Percentiles rank a stretch among this genome's conserved stretches.
Conservation (phyloP, 768 basidiomycete species). For the Crepidotus variabilis region DNA sequence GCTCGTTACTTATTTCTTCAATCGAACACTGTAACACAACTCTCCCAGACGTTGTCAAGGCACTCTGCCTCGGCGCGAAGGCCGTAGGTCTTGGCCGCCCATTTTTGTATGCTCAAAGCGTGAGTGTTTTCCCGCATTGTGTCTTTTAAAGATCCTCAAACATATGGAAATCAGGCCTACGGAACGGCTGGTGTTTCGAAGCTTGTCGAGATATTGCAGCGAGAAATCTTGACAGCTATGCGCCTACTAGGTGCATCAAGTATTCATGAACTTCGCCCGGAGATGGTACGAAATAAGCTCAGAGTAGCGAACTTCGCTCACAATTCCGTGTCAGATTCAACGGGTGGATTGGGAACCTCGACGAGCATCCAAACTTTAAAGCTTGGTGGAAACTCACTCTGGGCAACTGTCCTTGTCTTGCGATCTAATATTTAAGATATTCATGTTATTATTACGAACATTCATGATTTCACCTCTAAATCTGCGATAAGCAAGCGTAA, state of each 20-base stretch:
- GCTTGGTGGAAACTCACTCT: background rate
- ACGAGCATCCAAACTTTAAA: slow-evolving; percentile 30
- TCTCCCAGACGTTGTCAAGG: slow-evolving; percentile 76
- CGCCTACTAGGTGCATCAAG: slow-evolving; percentile 65
- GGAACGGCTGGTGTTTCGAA: slow-evolving; percentile 69
- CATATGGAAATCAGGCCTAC: slow-evolving; percentile 50
- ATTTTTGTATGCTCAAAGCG: slow-evolving; percentile 85
- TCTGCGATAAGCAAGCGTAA: slow-evolving; percentile 36
- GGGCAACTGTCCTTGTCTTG: background rate
- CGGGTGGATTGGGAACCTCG: slow-evolving; percentile 58
- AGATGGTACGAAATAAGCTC: slow-evolving; percentile 50
- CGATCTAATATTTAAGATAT: too few relatives aligned
- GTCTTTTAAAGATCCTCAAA: background rate
- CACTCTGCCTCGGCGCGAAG: slow-evolving; percentile 82
- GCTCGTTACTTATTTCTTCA: slow-evolving; percentile 13
- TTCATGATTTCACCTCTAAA: slow-evolving; percentile 19
- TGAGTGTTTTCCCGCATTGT: slow-evolving; percentile 27
- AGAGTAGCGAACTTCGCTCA: background rate
- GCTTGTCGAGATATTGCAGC: slow-evolving; percentile 62
- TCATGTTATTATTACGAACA: background rate
- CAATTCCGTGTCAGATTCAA: slow-evolving; percentile 40
- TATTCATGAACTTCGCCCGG: slow-evolving; percentile 64
- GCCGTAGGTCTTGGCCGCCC: slow-evolving; percentile 85
- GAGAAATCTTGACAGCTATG: slow-evolving; percentile 79
- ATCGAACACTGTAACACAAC: background rate